These are phyloP conservation scores for Knoxdaviesia capensis DNA, from an alignment of 2,329 filamentous ascomycete genomes.

Conservation along the genomic window DNA sequence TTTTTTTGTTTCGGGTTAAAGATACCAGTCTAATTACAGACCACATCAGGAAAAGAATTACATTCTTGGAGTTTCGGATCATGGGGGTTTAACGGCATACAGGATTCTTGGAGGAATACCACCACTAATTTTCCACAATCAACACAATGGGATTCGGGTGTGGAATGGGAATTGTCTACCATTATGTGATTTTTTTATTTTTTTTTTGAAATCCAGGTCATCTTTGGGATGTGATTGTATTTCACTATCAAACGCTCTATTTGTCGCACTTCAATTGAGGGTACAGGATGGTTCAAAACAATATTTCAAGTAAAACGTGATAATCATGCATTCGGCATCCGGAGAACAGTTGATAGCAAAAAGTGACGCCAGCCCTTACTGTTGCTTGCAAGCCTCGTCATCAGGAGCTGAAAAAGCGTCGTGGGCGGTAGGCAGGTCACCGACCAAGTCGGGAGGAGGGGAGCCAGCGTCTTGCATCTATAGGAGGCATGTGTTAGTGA, in stretches of 20 bases:
- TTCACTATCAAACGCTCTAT: not conserved
- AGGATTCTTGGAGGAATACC: too few species aligned
- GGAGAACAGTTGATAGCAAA: too few species aligned
- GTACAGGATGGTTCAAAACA: not conserved
- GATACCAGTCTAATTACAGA: too few species aligned
- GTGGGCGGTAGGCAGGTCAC: constrained; percentile 69
- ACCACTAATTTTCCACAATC: too few species aligned
- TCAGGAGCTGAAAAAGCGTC: constrained; percentile 43
- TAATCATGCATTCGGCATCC: too few species aligned
- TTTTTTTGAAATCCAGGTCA: not conserved
- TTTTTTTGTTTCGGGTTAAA: not conserved
- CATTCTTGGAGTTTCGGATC: too few species aligned
- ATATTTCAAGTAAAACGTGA: constrained; percentile 7
- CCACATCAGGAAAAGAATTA: too few species aligned
- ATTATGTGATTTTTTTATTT: not conserved
- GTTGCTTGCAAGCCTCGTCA: constrained; percentile 36
- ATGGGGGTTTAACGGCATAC: too few species aligned
- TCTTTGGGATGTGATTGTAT: constrained; percentile 3
- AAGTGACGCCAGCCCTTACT: constrained; percentile 19
- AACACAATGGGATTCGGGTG: too few species aligned
- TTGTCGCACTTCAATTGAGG: too few species aligned
- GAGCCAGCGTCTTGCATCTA: constrained; percentile 95
- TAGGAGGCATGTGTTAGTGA: not conserved
- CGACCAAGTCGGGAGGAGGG: constrained; percentile 76
- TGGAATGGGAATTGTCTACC: too few species aligned